Percentiles rank a stretch among this genome's conserved stretches.
Conservation (phyloP, 2,329 filamentous ascomycete species). For the Alternaria consortialis region DNA sequence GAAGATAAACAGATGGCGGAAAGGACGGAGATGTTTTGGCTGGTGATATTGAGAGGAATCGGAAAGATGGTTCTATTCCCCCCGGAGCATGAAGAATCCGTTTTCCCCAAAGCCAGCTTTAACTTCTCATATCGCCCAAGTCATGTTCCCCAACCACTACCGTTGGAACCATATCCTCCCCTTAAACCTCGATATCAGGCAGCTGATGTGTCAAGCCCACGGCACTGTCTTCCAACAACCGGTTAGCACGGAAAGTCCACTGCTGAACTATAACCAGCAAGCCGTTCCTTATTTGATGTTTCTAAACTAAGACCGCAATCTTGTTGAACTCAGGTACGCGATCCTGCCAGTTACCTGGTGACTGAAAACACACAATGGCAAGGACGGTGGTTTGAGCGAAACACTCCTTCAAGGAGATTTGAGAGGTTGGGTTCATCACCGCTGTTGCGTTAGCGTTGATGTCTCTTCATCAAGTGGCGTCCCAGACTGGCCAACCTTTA, state of each 20-base stretch:
- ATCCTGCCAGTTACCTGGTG: neutral
- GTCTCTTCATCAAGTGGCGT: neutral
- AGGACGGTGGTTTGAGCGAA: neutral
- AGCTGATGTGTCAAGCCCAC: neutral
- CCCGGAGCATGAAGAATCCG: neutral
- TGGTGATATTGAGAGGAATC: neutral
- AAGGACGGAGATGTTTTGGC: neutral
- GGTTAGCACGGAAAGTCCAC: neutral
- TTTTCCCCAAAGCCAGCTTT: neutral
- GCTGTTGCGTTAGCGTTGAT: neutral
- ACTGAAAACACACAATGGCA: neutral
- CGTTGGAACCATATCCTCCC: accelerated
- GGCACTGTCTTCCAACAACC: neutral
- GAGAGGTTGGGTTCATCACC: neutral
- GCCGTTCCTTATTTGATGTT: neutral
- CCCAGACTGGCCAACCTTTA: neutral
- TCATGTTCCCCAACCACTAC: neutral
- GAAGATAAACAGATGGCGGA: neutral
- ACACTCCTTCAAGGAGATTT: neutral
- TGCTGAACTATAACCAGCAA: neutral
- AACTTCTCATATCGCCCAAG: neutral
- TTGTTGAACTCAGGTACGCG: neutral
- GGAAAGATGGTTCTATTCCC: too few species aligned
- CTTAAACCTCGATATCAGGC: neutral
- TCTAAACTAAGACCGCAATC: neutral